These are phyloP conservation scores for Fagopyrum tataricum DNA, from an alignment of 148 eudicot genomes.

Conservation along the genomic window DNA sequence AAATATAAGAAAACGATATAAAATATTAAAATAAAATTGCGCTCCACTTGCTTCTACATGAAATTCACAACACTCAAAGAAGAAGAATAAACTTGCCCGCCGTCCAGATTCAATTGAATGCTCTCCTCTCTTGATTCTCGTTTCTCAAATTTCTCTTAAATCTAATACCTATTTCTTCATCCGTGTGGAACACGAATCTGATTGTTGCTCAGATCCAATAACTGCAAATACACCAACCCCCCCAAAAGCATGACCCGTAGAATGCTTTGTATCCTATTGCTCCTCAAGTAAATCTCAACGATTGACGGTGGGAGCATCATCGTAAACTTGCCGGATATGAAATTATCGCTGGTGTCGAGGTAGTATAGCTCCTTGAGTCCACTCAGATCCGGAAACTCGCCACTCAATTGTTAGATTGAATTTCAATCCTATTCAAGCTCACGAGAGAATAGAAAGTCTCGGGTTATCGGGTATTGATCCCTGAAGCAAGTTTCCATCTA, in stretches of 20 bases:
- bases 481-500: slow-evolving; percentile 44
- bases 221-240: slow-evolving; percentile 36
- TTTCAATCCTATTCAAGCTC: slow-evolving; percentile 43
- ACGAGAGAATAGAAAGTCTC: slow-evolving; percentile 28
- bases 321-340: slow-evolving; percentile 48
- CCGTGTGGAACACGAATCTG: no score
- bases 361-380: slow-evolving; percentile 32
- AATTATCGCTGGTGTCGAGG: slow-evolving; percentile 54
- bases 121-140: no score
- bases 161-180: no score
- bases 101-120: no score
- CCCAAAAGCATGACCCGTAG: slow-evolving; percentile 12
- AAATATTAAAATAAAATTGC: no score
- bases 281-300: slow-evolving; percentile 45
- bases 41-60: no score
- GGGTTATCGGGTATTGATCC: slow-evolving; percentile 56
- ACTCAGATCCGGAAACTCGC: slow-evolving; percentile 63
- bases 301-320: slow-evolving; percentile 35
- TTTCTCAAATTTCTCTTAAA: no score
- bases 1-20: no score
- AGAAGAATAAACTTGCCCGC: no score
- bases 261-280: slow-evolving; percentile 38
- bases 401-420: slow-evolving; percentile 50
- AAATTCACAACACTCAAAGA: no score
- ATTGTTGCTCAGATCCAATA: slow-evolving; percentile 75